Evolutionary conservation across 306 rosid species (phyloP), one percentile per base, ranked within the genome.

Genomic region (Rosa multiflora): DNA sequence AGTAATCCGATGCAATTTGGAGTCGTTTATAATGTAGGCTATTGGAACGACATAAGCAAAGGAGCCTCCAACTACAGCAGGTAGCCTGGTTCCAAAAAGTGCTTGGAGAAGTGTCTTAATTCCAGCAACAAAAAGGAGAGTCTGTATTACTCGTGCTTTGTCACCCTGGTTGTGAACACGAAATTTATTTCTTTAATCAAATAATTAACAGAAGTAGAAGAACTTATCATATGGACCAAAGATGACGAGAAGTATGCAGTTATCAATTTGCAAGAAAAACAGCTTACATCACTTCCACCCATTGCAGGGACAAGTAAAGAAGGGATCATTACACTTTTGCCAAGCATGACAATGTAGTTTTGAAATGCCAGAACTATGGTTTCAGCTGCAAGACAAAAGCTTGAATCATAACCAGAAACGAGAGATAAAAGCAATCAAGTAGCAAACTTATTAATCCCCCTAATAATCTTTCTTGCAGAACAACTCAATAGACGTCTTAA

Each of bases 71-170:
- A 95, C 97, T 40, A 95, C 97, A 10, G 97, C 89, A 5, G 99
- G 99, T 83, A 95, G 84, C 82, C 99, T 88, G 48, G 99, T 92
- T 76, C 99, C 99, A 23, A 95, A 95, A 67, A 95, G 99, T 14
- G 99, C 89, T 90, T 95, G 99, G 55, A 95, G 97, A 88, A 95
- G 98, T 48, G 99, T 95, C 83, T 95, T 95, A 68, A 92, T 76
- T 67, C 99, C 99, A 76, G 98, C 85, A 70, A 95, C 99, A 81
- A 95, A 95, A 63, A 92, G 98, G 55, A 95, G 89, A 49, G 99
- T 91, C 81, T 95, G 99, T 79, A 95, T 90, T 14, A 95, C 99
- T 53, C 90, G 86, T 59, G 91, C 99, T 83, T 95, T 95, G 71
- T 95, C 99, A 26, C 94, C 99, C 99, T 95, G 85, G 52, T 83